Evolutionary conservation across 2,329 filamentous ascomycete genomes (phyloP).

Genomic region (Fusarium xyrophilum): DNA sequence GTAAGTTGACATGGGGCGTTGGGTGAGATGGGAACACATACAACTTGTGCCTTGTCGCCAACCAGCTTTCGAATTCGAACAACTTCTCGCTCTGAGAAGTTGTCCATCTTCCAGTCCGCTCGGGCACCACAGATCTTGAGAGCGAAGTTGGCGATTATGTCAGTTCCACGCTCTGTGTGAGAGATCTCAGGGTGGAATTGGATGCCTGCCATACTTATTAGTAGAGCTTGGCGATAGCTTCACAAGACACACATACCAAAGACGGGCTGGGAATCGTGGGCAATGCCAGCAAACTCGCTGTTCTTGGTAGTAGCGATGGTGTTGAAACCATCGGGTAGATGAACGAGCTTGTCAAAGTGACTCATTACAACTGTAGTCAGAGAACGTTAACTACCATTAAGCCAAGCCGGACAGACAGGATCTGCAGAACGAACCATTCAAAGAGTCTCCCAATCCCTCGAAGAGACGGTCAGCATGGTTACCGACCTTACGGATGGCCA

Average conservation of each 20-base stretch:
- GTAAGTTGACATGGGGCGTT: constrained; percentile 4
- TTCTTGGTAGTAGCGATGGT: background rate
- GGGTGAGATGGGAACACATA: constrained; percentile 37
- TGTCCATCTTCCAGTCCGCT: background rate
- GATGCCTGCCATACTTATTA: background rate
- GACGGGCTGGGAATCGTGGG: background rate
- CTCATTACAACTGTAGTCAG: background rate
- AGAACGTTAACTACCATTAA: background rate
- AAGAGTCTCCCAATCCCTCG: background rate
- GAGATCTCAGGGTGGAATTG: background rate
- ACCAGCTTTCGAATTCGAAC: background rate
- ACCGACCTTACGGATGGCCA: background rate
- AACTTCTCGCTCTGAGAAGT: background rate
- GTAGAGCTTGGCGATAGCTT: background rate
- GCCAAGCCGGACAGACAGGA: background rate
- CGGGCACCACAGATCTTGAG: background rate
- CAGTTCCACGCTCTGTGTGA: background rate
- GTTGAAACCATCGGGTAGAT: background rate
- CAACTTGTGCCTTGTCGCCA: background rate
- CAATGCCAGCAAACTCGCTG: background rate
- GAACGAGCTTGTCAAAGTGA: background rate
- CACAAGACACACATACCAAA: background rate
- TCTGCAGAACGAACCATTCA: background rate
- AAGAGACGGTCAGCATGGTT: background rate
- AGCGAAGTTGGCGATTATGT: background rate